A percentile compares a stretch with the other conserved stretches of the same genome.
Evolutionary conservation across 2,329 filamentous ascomycete species (phyloP).

Genomic region (Beauveria scarabaeidicola): DNA sequence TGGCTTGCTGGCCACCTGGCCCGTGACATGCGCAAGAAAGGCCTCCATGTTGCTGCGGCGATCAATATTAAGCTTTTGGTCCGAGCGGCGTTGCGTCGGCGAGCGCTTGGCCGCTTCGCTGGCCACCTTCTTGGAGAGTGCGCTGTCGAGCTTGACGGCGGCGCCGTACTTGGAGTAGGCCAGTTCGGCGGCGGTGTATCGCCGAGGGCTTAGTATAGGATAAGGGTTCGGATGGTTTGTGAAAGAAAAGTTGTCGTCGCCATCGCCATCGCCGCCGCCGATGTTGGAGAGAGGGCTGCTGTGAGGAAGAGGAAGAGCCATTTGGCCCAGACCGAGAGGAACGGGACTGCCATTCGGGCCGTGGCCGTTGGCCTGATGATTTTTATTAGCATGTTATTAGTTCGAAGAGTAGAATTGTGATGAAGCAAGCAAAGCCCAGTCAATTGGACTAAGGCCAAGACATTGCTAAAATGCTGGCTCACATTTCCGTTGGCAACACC

Average conservation of each 20-base stretch:
- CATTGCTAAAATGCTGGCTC: background rate
- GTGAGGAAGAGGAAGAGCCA: background rate
- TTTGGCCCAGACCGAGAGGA: background rate
- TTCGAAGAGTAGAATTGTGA: background rate
- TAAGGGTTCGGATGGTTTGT: background rate
- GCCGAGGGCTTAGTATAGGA: background rate
- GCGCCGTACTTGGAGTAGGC: constrained; percentile 39
- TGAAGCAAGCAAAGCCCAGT: background rate
- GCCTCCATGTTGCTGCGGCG: constrained; percentile 53
- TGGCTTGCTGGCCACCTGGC: constrained; percentile 35
- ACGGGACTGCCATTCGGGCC: background rate
- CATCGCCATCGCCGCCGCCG: background rate
- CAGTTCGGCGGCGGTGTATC: constrained; percentile 36
- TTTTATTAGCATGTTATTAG: background rate
- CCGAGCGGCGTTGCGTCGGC: constrained; percentile 43
- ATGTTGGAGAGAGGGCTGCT: background rate
- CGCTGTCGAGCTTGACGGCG: constrained; percentile 41
- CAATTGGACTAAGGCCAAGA: background rate
- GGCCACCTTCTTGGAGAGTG: constrained; percentile 46
- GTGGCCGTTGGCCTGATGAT: constrained; percentile 13
- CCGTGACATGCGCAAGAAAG: constrained; percentile 48
- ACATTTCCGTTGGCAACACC: constrained; percentile 7
- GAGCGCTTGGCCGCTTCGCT: constrained; percentile 39
- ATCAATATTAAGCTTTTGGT: constrained; percentile 46
- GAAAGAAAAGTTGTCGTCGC: background rate